Conservation (phyloP, 306 rosid genomes). For the Astragalus glycyphyllos region DNA sequence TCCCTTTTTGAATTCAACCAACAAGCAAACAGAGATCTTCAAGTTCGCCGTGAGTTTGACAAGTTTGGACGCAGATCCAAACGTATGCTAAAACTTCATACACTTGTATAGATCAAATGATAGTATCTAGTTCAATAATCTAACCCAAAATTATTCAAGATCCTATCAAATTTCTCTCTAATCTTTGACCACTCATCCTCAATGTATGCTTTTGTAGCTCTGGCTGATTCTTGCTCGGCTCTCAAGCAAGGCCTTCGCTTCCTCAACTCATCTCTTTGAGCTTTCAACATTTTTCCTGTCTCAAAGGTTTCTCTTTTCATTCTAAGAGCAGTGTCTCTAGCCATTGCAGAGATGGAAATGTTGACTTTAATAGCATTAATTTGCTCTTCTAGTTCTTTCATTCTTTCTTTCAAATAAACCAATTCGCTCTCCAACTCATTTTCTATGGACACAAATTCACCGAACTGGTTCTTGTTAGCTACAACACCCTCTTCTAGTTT, state of each 20-base stretch:
- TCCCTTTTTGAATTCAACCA: constrained; percentile 32
- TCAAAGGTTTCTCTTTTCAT: constrained; percentile 30
- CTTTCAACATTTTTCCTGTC: constrained; percentile 35
- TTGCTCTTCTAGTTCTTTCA: constrained; percentile 34
- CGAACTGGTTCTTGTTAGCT: constrained; percentile 20
- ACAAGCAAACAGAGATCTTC: no score
- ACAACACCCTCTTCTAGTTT: constrained; percentile 12
- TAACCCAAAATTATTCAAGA: neutral
- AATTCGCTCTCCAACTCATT: constrained; percentile 35
- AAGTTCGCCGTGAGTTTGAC: no score
- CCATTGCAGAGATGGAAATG: constrained; percentile 21
- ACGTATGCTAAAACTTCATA: no score
- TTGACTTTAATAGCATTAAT: constrained; percentile 28
- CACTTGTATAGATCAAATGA: no score
- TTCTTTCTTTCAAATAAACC: constrained; percentile 38
- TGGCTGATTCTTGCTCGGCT: constrained; percentile 23
- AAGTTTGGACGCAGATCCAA: no score
- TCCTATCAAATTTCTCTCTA: constrained; percentile 10
- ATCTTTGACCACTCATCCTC: constrained; percentile 34
- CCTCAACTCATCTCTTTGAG: constrained; percentile 27
- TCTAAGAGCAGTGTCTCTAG: constrained; percentile 19
- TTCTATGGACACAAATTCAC: constrained; percentile 27
- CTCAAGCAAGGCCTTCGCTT: constrained; percentile 5
- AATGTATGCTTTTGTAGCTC: constrained; percentile 30
- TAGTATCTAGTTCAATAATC: neutral